Evolutionary conservation across 495 filamentous ascomycete species (phyloP).

Genomic region (Penicillium fimorum): DNA sequence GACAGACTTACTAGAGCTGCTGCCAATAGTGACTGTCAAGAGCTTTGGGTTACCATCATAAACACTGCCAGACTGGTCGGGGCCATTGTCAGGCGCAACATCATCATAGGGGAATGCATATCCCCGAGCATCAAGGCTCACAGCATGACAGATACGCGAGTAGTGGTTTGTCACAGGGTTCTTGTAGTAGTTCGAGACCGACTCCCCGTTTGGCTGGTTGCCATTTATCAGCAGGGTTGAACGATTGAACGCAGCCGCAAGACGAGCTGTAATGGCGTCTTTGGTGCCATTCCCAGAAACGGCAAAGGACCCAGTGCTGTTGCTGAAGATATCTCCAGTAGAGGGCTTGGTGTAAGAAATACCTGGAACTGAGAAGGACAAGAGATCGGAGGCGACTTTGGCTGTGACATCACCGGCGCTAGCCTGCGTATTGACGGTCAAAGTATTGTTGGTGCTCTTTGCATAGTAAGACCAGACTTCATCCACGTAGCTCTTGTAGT

Average conservation of each 20-base stretch:
- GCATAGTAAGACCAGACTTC: constrained; percentile 62
- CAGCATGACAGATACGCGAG: constrained; percentile 61
- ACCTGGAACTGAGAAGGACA: constrained; percentile 49
- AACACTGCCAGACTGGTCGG: constrained; percentile 65
- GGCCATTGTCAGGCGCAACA: constrained; percentile 55
- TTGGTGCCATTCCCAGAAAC: constrained; percentile 45
- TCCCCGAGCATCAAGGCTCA: constrained; percentile 59
- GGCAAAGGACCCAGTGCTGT: constrained; percentile 67
- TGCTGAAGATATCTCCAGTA: constrained; percentile 66
- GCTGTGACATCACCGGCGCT: constrained; percentile 50
- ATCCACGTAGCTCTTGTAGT: constrained; percentile 63
- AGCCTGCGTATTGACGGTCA: constrained; percentile 65
- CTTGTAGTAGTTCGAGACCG: constrained; percentile 51
- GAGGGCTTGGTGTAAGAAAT: constrained; percentile 56
- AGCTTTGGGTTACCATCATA: constrained; percentile 53
- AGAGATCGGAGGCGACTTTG: constrained; percentile 44
- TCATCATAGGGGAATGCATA: constrained; percentile 84
- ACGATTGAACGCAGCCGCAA: constrained; percentile 69
- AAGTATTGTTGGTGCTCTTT: constrained; percentile 26
- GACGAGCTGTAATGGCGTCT: constrained; percentile 59
- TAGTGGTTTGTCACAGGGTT: constrained; percentile 68
- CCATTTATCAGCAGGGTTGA: constrained; percentile 55
- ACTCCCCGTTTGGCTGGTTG: constrained; percentile 51
- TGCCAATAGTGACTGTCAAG: constrained; percentile 64
- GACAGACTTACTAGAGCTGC: constrained; percentile 25